Percentiles rank a stretch among this genome's conserved stretches.
Conservation (phyloP, 1,139 yeast genomes). For the Geotrichum fermentans region DNA sequence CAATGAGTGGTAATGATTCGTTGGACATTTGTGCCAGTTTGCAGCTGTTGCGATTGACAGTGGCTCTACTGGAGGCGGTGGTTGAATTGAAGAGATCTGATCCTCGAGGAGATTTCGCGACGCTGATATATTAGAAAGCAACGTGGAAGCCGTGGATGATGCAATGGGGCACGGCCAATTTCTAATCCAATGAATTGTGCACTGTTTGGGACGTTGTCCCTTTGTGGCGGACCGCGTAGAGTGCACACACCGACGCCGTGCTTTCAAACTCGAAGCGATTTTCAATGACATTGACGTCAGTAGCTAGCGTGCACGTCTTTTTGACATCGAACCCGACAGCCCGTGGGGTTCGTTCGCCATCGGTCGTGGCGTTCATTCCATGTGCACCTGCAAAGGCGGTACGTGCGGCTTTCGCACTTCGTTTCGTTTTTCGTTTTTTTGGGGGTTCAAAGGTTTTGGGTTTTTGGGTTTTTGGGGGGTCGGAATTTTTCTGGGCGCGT, state of each 20-base stretch:
- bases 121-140: background rate
- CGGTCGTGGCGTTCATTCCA: too few species aligned
- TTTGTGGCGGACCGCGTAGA: background rate
- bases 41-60: background rate
- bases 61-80: background rate
- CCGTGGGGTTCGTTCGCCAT: too few species aligned
- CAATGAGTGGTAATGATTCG: constrained; percentile 4
- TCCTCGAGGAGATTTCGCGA: background rate
- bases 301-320: too few species aligned
- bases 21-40: background rate
- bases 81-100: too few species aligned
- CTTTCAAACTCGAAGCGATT: background rate
- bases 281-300: background rate
- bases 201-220: background rate
- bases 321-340: background rate
- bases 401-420: too few species aligned
- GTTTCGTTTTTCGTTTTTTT: too few species aligned
- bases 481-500: too few species aligned
- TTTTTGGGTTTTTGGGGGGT: too few species aligned
- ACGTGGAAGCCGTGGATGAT: background rate
- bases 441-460: too few species aligned
- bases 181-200: constrained; percentile 5
- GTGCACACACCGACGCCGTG: background rate
- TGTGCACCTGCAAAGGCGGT: too few species aligned
- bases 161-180: constrained; percentile 3